Evolutionary conservation across 768 basidiomycete genomes (phyloP).

Genomic region (Lentinus tigrinus): DNA sequence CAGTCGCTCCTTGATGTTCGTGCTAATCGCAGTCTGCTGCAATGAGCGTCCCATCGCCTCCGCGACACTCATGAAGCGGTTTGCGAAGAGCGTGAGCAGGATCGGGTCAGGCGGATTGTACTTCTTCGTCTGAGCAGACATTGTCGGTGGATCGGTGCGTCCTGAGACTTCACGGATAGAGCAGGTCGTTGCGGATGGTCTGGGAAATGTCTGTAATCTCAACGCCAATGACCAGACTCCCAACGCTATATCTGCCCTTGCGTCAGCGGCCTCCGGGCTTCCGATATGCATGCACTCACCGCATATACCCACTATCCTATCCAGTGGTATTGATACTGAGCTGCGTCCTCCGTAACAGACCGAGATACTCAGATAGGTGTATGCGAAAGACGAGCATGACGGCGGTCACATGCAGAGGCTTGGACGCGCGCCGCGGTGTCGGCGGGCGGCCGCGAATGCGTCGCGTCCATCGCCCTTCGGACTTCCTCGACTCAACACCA

Average conservation of each 20-base stretch:
- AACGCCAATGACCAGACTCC: no score
- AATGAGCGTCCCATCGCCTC: constrained; percentile 93
- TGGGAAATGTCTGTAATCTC: neutral
- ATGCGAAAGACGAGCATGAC: neutral
- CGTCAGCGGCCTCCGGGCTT: neutral
- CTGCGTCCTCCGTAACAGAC: no score
- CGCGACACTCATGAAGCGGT: constrained; percentile 96
- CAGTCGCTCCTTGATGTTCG: constrained; percentile 94
- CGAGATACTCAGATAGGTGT: no score
- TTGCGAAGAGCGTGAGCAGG: constrained; percentile 87
- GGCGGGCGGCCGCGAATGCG: neutral
- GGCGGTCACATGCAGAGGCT: constrained; percentile 11
- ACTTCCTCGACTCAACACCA: neutral
- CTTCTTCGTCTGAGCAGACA: constrained; percentile 15
- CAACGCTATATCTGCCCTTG: neutral
- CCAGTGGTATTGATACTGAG: no score
- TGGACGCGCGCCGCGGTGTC: neutral
- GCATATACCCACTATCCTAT: neutral
- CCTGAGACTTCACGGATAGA: neutral
- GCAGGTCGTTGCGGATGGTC: neutral
- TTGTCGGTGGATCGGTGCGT: neutral
- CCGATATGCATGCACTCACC: neutral
- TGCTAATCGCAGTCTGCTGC: constrained; percentile 88
- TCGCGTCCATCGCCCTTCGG: neutral
- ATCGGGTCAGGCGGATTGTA: constrained; percentile 72